A percentile compares a stretch with the other conserved stretches of the same genome.
phyloP scores from a whole-genome alignment of 257 asterid genomes.

The Dorcoceras hygrometricum region DNA sequence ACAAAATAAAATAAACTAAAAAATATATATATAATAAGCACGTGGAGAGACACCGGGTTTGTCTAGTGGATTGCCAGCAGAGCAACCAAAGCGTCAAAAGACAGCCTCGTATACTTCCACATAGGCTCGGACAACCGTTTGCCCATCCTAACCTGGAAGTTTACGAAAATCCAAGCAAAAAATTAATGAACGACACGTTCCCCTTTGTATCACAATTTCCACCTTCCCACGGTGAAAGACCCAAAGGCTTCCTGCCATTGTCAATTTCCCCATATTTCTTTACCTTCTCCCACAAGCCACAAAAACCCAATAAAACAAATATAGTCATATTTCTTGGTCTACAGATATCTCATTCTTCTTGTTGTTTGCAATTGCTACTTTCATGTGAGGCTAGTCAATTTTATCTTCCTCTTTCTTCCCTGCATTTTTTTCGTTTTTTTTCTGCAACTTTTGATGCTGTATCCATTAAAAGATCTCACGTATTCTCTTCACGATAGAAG shows the following conservation, averaged over 20 bases:
- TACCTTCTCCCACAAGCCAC: slow-evolving; percentile 48
- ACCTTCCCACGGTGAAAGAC: background rate
- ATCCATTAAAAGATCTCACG: slow-evolving; percentile 39
- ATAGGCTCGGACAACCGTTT: slow-evolving; percentile 80
- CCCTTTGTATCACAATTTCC: background rate
- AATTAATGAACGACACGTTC: background rate
- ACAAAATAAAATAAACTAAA: too few relatives aligned
- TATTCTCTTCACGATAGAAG: slow-evolving; percentile 59
- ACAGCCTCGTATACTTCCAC: slow-evolving; percentile 22
- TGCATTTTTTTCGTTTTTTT: slow-evolving; percentile 20
- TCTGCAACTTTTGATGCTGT: slow-evolving; percentile 48
- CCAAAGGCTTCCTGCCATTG: slow-evolving; percentile 4
- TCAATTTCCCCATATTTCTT: slow-evolving; percentile 16
- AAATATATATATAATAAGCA: too few relatives aligned
- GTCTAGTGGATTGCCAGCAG: slow-evolving; percentile 10
- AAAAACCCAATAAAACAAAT: slow-evolving; percentile 8
- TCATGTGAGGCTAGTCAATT: slow-evolving; percentile 53
- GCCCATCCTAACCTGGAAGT: slow-evolving; percentile 5
- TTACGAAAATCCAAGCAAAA: background rate
- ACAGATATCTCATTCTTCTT: background rate
- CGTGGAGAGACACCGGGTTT: background rate
- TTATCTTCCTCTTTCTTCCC: slow-evolving; percentile 6
- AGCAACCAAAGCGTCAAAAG: slow-evolving; percentile 26
- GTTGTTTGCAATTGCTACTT: slow-evolving; percentile 33
- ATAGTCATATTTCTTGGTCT: background rate